Evolutionary conservation across 352 stramenopile genomes (phyloP).

Genomic region (Pythium aristosporum): DNA sequence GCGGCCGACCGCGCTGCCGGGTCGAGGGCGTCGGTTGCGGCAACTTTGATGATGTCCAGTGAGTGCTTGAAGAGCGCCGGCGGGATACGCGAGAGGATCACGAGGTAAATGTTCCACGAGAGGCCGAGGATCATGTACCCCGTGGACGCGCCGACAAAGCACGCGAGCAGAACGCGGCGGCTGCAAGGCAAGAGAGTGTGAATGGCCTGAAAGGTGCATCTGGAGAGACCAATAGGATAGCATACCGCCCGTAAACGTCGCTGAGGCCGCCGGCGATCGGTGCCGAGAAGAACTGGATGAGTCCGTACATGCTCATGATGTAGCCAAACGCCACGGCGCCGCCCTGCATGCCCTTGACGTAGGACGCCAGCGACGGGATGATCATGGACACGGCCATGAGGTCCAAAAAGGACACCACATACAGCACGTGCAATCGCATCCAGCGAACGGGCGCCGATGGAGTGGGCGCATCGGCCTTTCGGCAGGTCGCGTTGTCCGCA

Average conservation of each 20-base stretch:
- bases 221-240: background rate
- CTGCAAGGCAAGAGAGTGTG: slow-evolving; percentile 7
- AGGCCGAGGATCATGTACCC: slow-evolving; percentile 70
- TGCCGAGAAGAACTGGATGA: slow-evolving; percentile 83
- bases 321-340: slow-evolving; percentile 64
- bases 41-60: slow-evolving; percentile 76
- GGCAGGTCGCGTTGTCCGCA: background rate
- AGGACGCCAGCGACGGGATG: slow-evolving; percentile 75
- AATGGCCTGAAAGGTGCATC: background rate
- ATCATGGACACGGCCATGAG: slow-evolving; percentile 85
- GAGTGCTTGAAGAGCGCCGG: slow-evolving; percentile 82
- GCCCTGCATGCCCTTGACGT: slow-evolving; percentile 77
- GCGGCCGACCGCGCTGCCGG: slow-evolving; percentile 34
- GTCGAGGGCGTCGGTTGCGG: slow-evolving; percentile 57
- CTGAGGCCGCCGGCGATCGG: slow-evolving; percentile 72
- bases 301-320: slow-evolving; percentile 84
- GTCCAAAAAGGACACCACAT: slow-evolving; percentile 79
- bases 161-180: slow-evolving; percentile 56
- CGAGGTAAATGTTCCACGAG: slow-evolving; percentile 80
- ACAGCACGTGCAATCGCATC: slow-evolving; percentile 53
- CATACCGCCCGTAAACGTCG: slow-evolving; percentile 62
- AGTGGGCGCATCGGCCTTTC: background rate
- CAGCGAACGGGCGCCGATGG: slow-evolving; percentile 23
- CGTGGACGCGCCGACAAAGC: slow-evolving; percentile 54
- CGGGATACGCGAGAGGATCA: slow-evolving; percentile 70